Conservation (phyloP, 441 rosid species). For the Gossypium gossypioides region DNA sequence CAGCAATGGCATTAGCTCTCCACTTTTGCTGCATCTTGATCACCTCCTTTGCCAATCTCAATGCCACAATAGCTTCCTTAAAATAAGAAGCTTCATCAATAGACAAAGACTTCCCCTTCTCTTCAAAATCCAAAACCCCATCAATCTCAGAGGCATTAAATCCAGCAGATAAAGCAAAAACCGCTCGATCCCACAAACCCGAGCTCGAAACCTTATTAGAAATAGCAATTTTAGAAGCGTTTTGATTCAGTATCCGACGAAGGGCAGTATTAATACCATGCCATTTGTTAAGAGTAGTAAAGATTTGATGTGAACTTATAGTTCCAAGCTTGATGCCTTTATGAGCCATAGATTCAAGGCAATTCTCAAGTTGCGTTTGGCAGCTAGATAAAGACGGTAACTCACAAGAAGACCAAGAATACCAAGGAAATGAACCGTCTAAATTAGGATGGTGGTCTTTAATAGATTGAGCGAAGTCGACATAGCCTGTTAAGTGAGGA, state of each 20-base stretch:
- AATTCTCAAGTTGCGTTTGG: slow-evolving; percentile 69
- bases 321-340: slow-evolving; percentile 61
- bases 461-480: slow-evolving; percentile 71
- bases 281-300: slow-evolving; percentile 75
- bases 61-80: slow-evolving; percentile 60
- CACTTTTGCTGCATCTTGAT: slow-evolving; percentile 51
- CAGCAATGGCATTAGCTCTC: slow-evolving; percentile 80
- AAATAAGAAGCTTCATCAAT: slow-evolving; percentile 71
- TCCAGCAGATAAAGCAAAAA: slow-evolving; percentile 56
- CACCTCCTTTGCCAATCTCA: slow-evolving; percentile 80
- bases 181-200: slow-evolving; percentile 71
- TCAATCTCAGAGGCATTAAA: slow-evolving; percentile 67
- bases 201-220: slow-evolving; percentile 46
- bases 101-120: slow-evolving; percentile 42
- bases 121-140: slow-evolving; percentile 41
- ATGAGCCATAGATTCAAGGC: slow-evolving; percentile 77
- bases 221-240: slow-evolving; percentile 23
- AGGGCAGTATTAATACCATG: slow-evolving; percentile 55
- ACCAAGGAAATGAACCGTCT: slow-evolving; percentile 68
- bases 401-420: slow-evolving; percentile 69
- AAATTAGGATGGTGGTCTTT: slow-evolving; percentile 68
- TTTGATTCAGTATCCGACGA: slow-evolving; percentile 35
- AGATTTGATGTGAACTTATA: slow-evolving; percentile 69
- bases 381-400: slow-evolving; percentile 49
- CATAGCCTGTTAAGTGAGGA: slow-evolving; percentile 74